Evolutionary conservation across 164 flowering plant species (phyloP).

Genomic region (Warburgia ugandensis): DNA sequence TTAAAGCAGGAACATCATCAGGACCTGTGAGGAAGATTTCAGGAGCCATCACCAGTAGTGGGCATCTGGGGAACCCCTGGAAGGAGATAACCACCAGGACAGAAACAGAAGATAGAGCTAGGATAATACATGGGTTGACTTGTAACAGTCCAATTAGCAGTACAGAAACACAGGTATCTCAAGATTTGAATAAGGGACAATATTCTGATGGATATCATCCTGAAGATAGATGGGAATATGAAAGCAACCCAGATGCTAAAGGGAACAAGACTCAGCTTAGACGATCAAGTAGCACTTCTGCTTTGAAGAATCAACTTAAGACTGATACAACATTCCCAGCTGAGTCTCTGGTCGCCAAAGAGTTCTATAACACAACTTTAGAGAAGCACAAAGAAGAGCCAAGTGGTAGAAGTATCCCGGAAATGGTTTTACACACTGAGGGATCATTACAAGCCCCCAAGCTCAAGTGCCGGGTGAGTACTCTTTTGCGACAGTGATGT

Average conservation of each 20-base stretch:
- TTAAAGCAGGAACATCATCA: conserved; percentile 17
- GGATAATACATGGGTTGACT: conserved; percentile 13
- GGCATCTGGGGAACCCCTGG: conserved; percentile 11
- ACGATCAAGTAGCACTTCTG: conserved; percentile 29
- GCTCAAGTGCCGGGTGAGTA: conserved; percentile 28
- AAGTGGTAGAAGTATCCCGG: conserved; percentile 11
- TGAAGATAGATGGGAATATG: conserved; percentile 13
- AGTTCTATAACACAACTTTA: conserved; percentile 43
- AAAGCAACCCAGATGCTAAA: conserved; percentile 3
- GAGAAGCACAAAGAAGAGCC: conserved; percentile 15
- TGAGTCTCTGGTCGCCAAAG: conserved; percentile 30
- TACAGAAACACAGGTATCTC: conserved; percentile 9
- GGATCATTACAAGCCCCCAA: conserved; percentile 19
- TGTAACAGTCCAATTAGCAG: too few species aligned
- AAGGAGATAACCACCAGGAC: conserved; percentile 22
- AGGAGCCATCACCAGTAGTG: conserved; percentile 8
- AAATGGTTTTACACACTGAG: conserved; percentile 9
- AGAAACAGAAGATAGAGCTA: conserved; percentile 23
- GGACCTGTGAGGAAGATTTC: conserved; percentile 21
- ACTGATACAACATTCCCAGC: conserved; percentile 7
- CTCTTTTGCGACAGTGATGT: not conserved
- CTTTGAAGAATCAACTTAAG: conserved; percentile 14
- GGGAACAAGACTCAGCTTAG: conserved; percentile 16
- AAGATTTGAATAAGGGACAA: conserved; percentile 24
- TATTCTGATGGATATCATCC: conserved; percentile 13